Evolutionary conservation across 2,329 filamentous ascomycete species (phyloP).

Genomic region (Bisporella sp.): DNA sequence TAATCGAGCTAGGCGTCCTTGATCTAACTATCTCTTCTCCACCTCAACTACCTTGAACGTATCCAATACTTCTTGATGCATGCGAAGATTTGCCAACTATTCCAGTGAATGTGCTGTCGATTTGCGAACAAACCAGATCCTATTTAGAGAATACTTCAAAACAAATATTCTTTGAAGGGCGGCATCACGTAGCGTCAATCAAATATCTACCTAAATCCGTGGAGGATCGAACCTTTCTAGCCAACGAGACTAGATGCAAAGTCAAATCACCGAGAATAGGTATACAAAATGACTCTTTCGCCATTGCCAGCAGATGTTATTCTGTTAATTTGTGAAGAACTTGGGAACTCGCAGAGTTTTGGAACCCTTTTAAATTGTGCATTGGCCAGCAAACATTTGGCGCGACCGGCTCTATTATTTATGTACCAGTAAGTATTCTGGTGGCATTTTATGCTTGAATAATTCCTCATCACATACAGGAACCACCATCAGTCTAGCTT

Average conservation of each 20-base stretch:
- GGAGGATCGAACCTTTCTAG: background rate
- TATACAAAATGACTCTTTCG: background rate
- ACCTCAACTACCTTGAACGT: too few relatives aligned
- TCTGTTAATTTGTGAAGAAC: conserved; percentile 52
- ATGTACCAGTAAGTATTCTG: conserved; percentile 49
- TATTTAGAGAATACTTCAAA: too few relatives aligned
- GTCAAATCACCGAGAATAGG: background rate
- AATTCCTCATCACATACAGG: conserved; percentile 24
- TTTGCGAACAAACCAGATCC: too few relatives aligned
- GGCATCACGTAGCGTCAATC: background rate
- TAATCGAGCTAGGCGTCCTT: too few relatives aligned
- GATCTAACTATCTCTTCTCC: too few relatives aligned
- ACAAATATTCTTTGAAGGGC: too few relatives aligned
- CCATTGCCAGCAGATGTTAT: conserved; percentile 41
- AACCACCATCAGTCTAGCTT: conserved; percentile 40
- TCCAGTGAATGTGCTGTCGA: too few relatives aligned
- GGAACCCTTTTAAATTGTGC: conserved; percentile 53
- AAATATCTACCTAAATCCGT: background rate
- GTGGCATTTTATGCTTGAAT: too few relatives aligned
- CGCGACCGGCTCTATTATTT: conserved; percentile 50
- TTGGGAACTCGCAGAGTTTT: conserved; percentile 50
- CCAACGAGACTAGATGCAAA: background rate
- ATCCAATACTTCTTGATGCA: too few relatives aligned
- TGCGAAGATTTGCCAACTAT: too few relatives aligned
- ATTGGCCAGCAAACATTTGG: conserved; percentile 46